Percentiles rank a stretch among this genome's conserved stretches.
phyloP scores from a whole-genome alignment of 169 alveolate species.

The Perkinsus chesapeaki region DNA sequence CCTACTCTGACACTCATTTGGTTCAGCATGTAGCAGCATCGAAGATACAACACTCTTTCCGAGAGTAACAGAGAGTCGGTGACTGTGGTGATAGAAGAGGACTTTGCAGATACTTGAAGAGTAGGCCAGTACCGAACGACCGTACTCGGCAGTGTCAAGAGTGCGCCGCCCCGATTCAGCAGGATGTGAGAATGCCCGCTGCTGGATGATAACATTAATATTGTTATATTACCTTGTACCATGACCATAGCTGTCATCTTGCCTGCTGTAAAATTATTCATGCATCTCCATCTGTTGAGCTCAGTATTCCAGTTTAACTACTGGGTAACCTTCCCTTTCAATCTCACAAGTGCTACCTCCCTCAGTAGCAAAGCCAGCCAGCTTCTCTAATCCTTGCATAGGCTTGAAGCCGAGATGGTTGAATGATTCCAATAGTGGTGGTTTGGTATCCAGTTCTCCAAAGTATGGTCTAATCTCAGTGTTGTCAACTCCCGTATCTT shows the following conservation, averaged over 20 bases:
- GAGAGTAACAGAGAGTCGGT: background rate
- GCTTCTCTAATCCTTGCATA: too few relatives aligned
- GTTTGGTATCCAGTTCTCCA: too few relatives aligned
- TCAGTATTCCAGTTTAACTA: too few relatives aligned
- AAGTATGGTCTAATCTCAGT: too few relatives aligned
- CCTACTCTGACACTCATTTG: background rate
- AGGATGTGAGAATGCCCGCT: background rate
- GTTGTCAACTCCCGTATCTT: too few relatives aligned
- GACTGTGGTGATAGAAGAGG: background rate
- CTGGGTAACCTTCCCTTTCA: too few relatives aligned
- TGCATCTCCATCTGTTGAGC: background rate
- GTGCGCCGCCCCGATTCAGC: background rate
- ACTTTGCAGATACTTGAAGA: background rate
- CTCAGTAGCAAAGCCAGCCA: too few relatives aligned
- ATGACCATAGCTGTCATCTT: background rate
- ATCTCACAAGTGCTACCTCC: too few relatives aligned
- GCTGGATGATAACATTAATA: background rate
- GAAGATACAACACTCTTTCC: background rate
- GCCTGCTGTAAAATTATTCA: background rate
- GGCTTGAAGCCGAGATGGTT: too few relatives aligned
- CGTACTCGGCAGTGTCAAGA: background rate
- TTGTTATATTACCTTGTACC: background rate
- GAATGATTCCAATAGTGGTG: too few relatives aligned
- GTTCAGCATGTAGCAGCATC: background rate
- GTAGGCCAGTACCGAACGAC: background rate